Evolutionary conservation across 176 grass and related monocot genomes (phyloP).

Genomic region (Typha latifolia): DNA sequence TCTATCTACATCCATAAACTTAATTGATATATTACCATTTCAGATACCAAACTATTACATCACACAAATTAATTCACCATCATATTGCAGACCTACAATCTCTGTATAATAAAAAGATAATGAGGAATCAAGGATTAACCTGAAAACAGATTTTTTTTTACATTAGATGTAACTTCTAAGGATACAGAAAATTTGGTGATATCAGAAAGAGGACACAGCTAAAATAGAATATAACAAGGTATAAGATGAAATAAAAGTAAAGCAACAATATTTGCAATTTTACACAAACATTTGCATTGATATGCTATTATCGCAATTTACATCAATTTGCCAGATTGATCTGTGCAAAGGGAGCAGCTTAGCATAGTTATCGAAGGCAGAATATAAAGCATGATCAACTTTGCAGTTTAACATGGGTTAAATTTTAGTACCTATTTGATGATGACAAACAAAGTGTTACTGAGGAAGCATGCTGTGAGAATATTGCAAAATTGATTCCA

Average conservation of each 20-base stretch:
- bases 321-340: not conserved
- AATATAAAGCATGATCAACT: not conserved
- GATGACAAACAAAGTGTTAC: conserved; percentile 69
- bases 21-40: no score
- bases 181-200: not conserved
- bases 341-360: not conserved
- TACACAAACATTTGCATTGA: not conserved
- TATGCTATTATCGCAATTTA: not conserved
- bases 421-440: conserved; percentile 31
- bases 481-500: conserved; percentile 78
- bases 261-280: not conserved
- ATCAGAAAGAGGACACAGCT: not conserved
- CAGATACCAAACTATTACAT: no score
- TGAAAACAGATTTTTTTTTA: no score
- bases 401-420: conserved; percentile 2
- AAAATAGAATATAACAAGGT: not conserved
- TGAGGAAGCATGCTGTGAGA: conserved; percentile 75
- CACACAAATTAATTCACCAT: no score
- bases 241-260: not conserved
- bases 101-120: no score
- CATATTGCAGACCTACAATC: no score
- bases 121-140: no score
- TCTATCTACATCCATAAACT: no score
- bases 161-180: not conserved
- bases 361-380: not conserved